These are phyloP conservation scores for Alternaria conjuncta DNA, from an alignment of 2,329 filamentous ascomycete genomes.

Conservation along the genomic window DNA sequence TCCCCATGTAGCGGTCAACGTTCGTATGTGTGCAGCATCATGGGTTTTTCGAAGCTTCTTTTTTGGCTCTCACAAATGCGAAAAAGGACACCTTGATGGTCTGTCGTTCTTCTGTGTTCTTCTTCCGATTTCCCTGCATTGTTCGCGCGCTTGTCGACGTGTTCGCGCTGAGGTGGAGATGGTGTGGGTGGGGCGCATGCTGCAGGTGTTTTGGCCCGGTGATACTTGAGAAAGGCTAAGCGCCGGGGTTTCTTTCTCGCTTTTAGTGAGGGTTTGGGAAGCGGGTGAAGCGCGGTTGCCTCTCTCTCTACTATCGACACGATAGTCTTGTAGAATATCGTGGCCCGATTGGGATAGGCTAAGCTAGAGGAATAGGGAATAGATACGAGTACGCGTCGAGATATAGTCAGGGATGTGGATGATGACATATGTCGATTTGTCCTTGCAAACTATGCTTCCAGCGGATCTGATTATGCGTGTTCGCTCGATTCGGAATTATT, in stretches of 20 bases:
- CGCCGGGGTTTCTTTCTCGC: background rate
- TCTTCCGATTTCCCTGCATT: background rate
- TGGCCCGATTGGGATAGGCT: background rate
- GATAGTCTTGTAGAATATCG: background rate
- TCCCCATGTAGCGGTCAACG: background rate
- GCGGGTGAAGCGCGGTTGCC: background rate
- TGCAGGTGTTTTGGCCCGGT: background rate
- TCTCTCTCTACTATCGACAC: background rate
- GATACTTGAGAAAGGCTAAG: background rate
- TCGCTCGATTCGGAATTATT: background rate
- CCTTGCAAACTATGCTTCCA: background rate
- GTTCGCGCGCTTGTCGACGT: slow-evolving; percentile 1
- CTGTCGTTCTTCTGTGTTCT: background rate
- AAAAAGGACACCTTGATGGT: background rate
- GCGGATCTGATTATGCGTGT: background rate
- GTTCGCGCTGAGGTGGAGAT: slow-evolving; percentile 2
- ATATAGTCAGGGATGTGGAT: background rate
- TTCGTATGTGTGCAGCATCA: background rate
- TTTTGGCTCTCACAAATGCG: background rate
- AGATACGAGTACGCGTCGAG: background rate
- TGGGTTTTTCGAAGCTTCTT: background rate
- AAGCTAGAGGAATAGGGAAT: no score
- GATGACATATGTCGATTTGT: background rate
- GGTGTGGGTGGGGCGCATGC: slow-evolving; percentile 9
- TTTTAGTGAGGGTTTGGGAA: background rate